Percentiles rank a stretch among this genome's conserved stretches.
phyloP scores from a whole-genome alignment of 2,329 filamentous ascomycete species.

The Myriosclerotinia duriaeana region DNA sequence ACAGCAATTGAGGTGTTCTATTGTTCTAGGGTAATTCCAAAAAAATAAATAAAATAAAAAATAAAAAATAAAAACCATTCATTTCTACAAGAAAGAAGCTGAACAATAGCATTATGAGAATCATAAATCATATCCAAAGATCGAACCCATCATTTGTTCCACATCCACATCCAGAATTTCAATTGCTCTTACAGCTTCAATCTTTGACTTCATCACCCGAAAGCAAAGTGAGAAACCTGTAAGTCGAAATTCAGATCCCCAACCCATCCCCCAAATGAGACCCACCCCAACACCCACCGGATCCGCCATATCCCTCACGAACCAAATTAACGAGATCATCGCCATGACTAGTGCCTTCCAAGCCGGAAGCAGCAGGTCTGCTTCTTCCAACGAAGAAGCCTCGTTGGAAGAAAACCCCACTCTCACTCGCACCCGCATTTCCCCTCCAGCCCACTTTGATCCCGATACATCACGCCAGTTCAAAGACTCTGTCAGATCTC shows the following conservation, averaged over 20 bases:
- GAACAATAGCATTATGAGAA: neutral
- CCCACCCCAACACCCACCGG: neutral
- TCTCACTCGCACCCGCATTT: no score
- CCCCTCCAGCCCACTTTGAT: neutral
- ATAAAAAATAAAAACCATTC: no score
- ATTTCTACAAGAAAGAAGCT: neutral
- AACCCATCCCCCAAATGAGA: neutral
- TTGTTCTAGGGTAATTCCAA: no score
- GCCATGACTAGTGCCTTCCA: neutral
- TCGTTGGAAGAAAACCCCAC: neutral
- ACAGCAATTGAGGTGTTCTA: no score
- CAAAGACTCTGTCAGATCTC: neutral
- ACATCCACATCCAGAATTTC: neutral
- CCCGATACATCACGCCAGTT: neutral
- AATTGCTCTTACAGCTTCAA: neutral
- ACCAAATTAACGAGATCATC: neutral
- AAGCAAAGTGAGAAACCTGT: neutral
- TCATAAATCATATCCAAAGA: neutral
- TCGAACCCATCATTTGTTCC: neutral
- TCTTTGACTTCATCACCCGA: neutral
- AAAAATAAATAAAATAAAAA: no score
- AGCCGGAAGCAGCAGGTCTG: neutral
- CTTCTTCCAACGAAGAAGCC: no score
- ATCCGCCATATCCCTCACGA: neutral
- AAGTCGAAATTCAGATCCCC: neutral